These are phyloP conservation scores for Lunularia cruciata DNA, from an alignment of 225 moss, liverwort and hornwort species.

Conservation along the genomic window DNA sequence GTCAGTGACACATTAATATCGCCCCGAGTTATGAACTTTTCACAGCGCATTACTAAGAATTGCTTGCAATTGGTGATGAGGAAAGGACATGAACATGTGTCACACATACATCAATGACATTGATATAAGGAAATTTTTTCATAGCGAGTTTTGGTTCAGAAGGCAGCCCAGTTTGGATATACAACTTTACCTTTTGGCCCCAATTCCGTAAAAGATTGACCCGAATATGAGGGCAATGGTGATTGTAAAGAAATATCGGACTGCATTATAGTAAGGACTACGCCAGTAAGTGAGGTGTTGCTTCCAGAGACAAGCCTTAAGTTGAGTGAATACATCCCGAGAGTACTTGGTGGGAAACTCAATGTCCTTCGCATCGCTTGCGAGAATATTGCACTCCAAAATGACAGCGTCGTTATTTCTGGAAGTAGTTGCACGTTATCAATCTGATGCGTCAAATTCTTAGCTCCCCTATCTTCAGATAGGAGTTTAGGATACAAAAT, in stretches of 20 bases:
- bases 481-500: no score
- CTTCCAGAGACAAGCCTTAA: conserved; percentile 44
- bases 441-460: no score
- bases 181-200: conserved; percentile 29
- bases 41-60: no score
- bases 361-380: conserved; percentile 29
- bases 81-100: no score
- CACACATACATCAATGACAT: no score
- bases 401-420: conserved; percentile 27
- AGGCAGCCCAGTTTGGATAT: no score
- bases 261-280: conserved; percentile 42
- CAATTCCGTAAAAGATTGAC: conserved; percentile 31
- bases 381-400: conserved; percentile 12
- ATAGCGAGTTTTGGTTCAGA: no score
- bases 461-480: no score
- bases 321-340: conserved; percentile 18
- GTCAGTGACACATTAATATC: no score
- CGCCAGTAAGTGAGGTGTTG: conserved; percentile 44
- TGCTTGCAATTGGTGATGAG: no score
- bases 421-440: neutral
- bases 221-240: conserved; percentile 38
- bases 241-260: conserved; percentile 39
- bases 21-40: no score
- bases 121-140: no score
- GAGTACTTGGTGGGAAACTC: conserved; percentile 33